Conservation (phyloP, 2,329 filamentous ascomycete species). For the Neocucurbitaria cava region DNA sequence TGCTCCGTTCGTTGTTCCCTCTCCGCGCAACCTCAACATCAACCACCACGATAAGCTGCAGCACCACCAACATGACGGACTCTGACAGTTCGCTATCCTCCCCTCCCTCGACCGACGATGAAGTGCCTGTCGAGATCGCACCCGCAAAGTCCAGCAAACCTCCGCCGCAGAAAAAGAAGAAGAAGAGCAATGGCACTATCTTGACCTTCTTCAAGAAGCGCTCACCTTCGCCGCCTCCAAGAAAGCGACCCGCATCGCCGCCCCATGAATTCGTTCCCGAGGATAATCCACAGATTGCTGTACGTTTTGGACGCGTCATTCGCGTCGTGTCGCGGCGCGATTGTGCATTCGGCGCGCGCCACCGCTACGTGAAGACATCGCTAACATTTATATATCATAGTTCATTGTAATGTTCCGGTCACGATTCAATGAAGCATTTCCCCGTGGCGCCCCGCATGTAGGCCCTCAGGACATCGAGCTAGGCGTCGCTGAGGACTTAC, state of each 20-base stretch:
- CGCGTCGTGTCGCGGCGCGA: slow-evolving; percentile 45
- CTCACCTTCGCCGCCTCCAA: slow-evolving; percentile 58
- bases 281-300: slow-evolving; percentile 90
- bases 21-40: slow-evolving; percentile 28
- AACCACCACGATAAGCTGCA: slow-evolving; percentile 27
- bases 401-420: slow-evolving; percentile 98
- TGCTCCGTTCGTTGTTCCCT: slow-evolving; percentile 34
- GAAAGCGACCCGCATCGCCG: slow-evolving; percentile 85
- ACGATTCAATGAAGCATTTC: slow-evolving; percentile 88
- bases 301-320: slow-evolving; percentile 63
- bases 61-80: slow-evolving; percentile 58
- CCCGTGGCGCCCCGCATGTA: slow-evolving; percentile 84
- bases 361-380: slow-evolving; percentile 29
- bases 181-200: slow-evolving; percentile 45
- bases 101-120: slow-evolving; percentile 66
- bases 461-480: slow-evolving; percentile 94
- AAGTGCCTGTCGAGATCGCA: slow-evolving; percentile 46
- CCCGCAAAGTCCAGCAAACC: slow-evolving; percentile 33
- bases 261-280: slow-evolving; percentile 88
- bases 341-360: slow-evolving; percentile 23
- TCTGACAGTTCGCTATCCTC: slow-evolving; percentile 65
- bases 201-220: slow-evolving; percentile 50
- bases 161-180: slow-evolving; percentile 39
- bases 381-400: slow-evolving; percentile 57
- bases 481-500: slow-evolving; percentile 78